Evolutionary conservation across 1,284 basidiomycete genomes (phyloP).

Genomic region (Pterulicium gracile): DNA sequence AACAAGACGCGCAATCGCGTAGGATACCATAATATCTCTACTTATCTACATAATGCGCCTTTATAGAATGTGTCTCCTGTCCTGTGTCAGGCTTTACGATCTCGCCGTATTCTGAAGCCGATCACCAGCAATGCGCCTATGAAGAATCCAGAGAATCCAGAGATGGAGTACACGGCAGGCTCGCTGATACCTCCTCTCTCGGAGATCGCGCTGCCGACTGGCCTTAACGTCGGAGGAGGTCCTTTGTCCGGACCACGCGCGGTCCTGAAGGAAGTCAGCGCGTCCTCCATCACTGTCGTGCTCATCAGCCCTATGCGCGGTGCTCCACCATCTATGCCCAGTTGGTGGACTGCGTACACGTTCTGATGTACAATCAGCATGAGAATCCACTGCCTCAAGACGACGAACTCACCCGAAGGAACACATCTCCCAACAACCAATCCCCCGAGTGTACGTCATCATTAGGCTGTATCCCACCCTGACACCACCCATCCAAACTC

Average conservation of each 20-base stretch:
- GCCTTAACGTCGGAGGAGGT: constrained; percentile 13
- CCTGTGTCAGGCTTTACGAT: no score
- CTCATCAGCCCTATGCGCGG: constrained; percentile 38
- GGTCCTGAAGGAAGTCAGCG: constrained; percentile 29
- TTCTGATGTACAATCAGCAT: constrained; percentile 24
- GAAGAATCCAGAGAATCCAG: constrained; percentile 17
- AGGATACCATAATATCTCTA: no score
- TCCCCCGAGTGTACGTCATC: constrained; percentile 52
- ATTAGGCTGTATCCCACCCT: constrained; percentile 46
- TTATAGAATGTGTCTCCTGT: no score
- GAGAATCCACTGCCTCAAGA: not conserved
- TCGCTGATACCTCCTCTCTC: not conserved
- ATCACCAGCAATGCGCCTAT: not conserved
- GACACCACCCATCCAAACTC: constrained; percentile 36
- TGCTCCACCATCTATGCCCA: constrained; percentile 26
- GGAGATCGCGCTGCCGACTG: constrained; percentile 1
- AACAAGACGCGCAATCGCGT: no score
- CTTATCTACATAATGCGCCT: no score
- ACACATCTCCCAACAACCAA: constrained; percentile 50
- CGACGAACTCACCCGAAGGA: constrained; percentile 33
- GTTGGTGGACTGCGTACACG: constrained; percentile 40
- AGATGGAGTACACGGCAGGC: constrained; percentile 2
- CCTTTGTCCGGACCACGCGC: constrained; percentile 32
- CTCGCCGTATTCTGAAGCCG: not conserved
- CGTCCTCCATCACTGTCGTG: constrained; percentile 28